Base-by-base conservation (phyloP, 2,329 filamentous ascomycete genomes). In the Fusarium xylarioides region DNA sequence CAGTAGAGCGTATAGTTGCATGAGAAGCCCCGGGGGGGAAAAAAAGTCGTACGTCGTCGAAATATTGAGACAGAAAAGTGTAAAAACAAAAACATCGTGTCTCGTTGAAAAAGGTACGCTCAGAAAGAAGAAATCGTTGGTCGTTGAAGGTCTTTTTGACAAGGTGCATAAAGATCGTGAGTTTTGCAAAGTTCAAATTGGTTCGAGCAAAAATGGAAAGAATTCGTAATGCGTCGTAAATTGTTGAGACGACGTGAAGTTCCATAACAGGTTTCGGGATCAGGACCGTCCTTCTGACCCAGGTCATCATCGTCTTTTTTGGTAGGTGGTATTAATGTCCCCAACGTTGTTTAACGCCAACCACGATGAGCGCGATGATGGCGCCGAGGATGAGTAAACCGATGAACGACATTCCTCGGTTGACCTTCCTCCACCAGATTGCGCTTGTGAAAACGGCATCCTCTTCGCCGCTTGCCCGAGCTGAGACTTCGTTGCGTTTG, bases 351-450 rank as follows among this genome's bases (percentile, higher is more conserved):
- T 81, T 82, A n/a, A 86, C 81, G 50, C 88, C 87, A 21, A 90
- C 80, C 28, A 90, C 83, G 23, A 84, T 83, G 53, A 91, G 83
- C 16, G 86, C 85, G 37, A 86, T 78, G 34, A 89, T 80, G 34
- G 87, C 85, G 38, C 85, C 87, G 26, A 90, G 80, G 37, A 90
- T 83, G 52, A 90, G 79, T 9, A 90, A 77, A 7, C 89, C 89
- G 30, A 90, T 78, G 50, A 90, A 74, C 32, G 88, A 86, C 88
- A 91, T 90, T 72, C 84, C 83, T 60, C 88, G 85, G 76, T 91
- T 91, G 49, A 90, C 82, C 54, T 84, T 86, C 63, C 89, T 84
- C 89, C 89, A 91, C 89, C 89, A 90, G 53, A 84, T 82, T 18
- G 87, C 87, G 61, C 86, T 89, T 73, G 85, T 84, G 71, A 85